Percentiles rank a stretch among this genome's conserved stretches.
These are phyloP conservation scores for Fabrea salina DNA, from an alignment of 169 alveolate genomes.

Conservation along the genomic window DNA sequence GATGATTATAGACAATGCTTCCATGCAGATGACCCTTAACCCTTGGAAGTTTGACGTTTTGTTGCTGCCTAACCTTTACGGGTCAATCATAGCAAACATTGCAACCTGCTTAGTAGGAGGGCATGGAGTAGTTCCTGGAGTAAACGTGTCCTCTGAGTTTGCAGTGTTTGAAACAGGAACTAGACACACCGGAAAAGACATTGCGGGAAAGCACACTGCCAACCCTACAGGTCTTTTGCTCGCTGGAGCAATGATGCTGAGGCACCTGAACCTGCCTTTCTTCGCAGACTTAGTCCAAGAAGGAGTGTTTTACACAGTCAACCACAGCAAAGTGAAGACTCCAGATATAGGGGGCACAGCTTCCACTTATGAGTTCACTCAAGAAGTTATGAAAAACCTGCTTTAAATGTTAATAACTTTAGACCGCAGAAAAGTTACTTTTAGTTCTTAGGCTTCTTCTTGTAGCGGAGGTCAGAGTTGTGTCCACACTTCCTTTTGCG, in stretches of 20 bases:
- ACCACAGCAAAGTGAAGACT: constrained; percentile 42
- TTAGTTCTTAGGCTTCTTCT: constrained; percentile 97
- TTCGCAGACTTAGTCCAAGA: constrained; percentile 48
- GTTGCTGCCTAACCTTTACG: constrained; percentile 66
- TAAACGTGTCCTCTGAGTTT: constrained; percentile 47
- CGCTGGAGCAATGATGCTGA: constrained; percentile 44
- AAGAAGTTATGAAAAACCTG: constrained; percentile 44
- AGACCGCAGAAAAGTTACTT: too few species aligned
- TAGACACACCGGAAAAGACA: constrained; percentile 52
- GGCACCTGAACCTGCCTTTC: constrained; percentile 55
- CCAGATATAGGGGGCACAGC: constrained; percentile 55
- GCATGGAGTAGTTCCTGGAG: constrained; percentile 63
- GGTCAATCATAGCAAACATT: constrained; percentile 52
- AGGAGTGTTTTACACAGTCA: constrained; percentile 44
- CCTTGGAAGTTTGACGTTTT: constrained; percentile 65
- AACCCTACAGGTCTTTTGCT: constrained; percentile 62
- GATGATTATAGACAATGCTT: constrained; percentile 64
- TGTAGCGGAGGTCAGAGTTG: constrained; percentile 97
- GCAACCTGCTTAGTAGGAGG: constrained; percentile 63
- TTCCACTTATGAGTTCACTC: constrained; percentile 38
- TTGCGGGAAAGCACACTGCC: constrained; percentile 49
- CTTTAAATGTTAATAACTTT: too few species aligned
- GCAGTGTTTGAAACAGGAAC: constrained; percentile 57
- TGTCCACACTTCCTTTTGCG: constrained; percentile 99
- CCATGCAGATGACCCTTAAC: constrained; percentile 48